Conservation (phyloP, 148 eudicot species). For the Heliamphora exappendiculata region DNA sequence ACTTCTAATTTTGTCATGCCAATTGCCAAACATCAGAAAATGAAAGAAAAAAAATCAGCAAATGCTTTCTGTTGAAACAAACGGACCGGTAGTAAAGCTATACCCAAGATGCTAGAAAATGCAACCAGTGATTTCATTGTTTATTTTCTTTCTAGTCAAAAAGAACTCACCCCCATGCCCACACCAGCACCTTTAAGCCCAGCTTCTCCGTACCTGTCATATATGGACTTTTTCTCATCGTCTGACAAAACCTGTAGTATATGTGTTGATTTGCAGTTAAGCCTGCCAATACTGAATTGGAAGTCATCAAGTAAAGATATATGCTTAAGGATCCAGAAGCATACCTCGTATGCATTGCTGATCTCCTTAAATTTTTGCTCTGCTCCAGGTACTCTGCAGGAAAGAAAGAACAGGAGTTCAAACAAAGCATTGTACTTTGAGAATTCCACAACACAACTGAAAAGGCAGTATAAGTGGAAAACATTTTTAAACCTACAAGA, state of each 20-base stretch:
- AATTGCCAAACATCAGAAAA: no score
- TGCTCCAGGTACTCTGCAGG: conserved; percentile 87
- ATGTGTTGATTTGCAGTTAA: background rate
- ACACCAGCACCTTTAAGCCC: conserved; percentile 90
- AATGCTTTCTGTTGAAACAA: no score
- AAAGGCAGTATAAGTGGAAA: background rate
- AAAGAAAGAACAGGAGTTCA: conserved; percentile 13
- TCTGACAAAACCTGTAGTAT: conserved; percentile 80
- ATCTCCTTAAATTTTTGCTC: conserved; percentile 91
- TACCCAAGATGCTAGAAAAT: background rate
- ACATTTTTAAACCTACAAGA: background rate
- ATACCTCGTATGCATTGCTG: conserved; percentile 98
- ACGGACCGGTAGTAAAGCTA: no score
- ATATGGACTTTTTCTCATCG: conserved; percentile 92
- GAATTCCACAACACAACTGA: background rate
- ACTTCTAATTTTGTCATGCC: no score
- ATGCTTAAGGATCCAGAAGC: conserved; percentile 1
- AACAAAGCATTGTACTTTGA: background rate
- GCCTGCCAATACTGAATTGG: background rate
- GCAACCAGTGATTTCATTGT: background rate
- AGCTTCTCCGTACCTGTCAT: conserved; percentile 93
- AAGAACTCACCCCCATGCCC: conserved; percentile 81
- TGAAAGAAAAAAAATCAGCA: no score
- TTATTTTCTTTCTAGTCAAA: background rate
- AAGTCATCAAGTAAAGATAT: background rate